Evolutionary conservation across 2,329 filamentous ascomycete genomes (phyloP).

Genomic region (Lachnellula willkommii): DNA sequence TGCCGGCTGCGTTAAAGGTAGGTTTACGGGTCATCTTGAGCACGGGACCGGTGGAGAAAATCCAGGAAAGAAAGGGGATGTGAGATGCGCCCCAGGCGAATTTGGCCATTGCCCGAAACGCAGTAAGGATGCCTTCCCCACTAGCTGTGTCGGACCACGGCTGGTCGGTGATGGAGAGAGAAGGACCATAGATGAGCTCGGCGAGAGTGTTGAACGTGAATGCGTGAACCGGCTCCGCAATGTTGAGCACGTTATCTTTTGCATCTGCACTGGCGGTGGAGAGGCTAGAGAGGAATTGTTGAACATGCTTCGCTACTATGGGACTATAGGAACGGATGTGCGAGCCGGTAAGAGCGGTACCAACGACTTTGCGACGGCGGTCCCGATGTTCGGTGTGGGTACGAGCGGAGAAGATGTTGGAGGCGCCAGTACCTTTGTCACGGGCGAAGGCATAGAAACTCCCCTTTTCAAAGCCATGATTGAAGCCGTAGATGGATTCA

Average conservation of each 20-base stretch:
- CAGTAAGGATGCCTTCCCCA: neutral
- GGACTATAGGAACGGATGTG: neutral
- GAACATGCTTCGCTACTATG: neutral
- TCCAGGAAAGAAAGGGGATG: neutral
- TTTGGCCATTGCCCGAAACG: neutral
- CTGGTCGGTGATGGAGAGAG: neutral
- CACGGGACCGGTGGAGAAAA: neutral
- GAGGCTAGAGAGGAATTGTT: neutral
- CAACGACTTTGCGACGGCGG: slow-evolving; percentile 4
- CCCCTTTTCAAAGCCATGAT: slow-evolving; percentile 7
- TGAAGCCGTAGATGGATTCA: slow-evolving; percentile 44
- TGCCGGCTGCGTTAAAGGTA: neutral
- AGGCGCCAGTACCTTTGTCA: neutral
- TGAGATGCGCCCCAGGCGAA: neutral
- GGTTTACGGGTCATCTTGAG: neutral
- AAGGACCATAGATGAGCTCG: slow-evolving; percentile 4
- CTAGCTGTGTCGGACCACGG: neutral
- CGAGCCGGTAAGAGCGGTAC: slow-evolving; percentile 1
- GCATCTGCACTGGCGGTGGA: neutral
- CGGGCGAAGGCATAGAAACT: slow-evolving; percentile 9
- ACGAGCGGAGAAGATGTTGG: slow-evolving; percentile 3
- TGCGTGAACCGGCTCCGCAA: neutral
- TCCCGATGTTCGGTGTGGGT: slow-evolving; percentile 7
- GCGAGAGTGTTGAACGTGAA: slow-evolving; percentile 7
- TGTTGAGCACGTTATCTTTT: neutral